A percentile compares a stretch with the other conserved stretches of the same genome.
phyloP scores from a whole-genome alignment of 495 filamentous ascomycete genomes.

The Bryoglossum gracile region DNA sequence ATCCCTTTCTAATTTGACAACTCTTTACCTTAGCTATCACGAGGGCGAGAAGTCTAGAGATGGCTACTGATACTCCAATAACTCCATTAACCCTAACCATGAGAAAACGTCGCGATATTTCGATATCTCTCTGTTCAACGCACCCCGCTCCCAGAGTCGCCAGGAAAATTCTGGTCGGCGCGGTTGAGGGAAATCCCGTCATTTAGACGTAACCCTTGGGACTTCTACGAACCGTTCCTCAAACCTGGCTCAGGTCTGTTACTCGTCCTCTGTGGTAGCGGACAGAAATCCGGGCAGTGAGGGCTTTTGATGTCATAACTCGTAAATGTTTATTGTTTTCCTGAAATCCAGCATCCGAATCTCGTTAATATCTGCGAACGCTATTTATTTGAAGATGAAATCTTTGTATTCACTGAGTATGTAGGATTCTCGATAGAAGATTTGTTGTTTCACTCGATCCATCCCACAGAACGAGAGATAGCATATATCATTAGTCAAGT shows the following conservation, averaged over 20 bases:
- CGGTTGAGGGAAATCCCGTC: constrained; percentile 7
- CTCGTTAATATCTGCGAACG: constrained; percentile 1
- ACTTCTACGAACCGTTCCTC: constrained; percentile 15
- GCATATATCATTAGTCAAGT: constrained; percentile 11
- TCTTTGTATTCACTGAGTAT: constrained; percentile 7
- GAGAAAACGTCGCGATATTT: background rate
- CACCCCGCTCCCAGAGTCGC: constrained; percentile 3
- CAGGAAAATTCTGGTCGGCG: constrained; percentile 12
- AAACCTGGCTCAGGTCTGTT: background rate
- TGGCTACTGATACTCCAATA: background rate
- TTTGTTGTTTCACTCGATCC: constrained; percentile 4
- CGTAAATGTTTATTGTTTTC: background rate
- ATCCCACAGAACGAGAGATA: constrained; percentile 11
- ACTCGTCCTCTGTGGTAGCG: constrained; percentile 9
- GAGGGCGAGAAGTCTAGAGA: background rate
- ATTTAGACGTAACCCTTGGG: constrained; percentile 8
- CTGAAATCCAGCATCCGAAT: constrained; percentile 14
- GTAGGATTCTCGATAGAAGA: constrained; percentile 13
- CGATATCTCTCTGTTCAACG: background rate
- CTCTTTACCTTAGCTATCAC: background rate
- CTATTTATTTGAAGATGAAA: constrained; percentile 4
- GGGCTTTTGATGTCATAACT: background rate
- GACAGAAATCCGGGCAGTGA: constrained; percentile 5
- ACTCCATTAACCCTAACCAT: background rate
- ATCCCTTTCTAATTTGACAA: no score